Conservation (phyloP, 805 yeast genomes). For the Brettanomyces custersianus region DNA sequence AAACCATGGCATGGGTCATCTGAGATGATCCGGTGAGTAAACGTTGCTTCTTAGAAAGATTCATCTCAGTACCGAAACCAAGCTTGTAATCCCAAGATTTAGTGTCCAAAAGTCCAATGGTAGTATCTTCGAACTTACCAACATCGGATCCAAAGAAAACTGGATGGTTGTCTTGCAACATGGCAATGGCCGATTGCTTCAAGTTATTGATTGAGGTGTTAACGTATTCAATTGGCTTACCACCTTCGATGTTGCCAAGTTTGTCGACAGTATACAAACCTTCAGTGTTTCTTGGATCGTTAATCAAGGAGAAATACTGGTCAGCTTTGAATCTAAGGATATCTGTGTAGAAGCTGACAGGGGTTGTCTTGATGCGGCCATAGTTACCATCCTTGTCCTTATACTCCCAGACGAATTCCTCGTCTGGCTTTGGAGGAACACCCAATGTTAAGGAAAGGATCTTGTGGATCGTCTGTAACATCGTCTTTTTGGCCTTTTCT, state of each 20-base stretch:
- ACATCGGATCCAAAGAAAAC: constrained; percentile 87
- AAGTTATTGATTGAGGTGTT: constrained; percentile 55
- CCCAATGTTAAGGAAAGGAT: constrained; percentile 66
- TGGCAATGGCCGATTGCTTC: constrained; percentile 55
- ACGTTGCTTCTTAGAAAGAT: constrained; percentile 27
- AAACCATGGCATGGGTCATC: constrained; percentile 89
- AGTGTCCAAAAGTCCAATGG: constrained; percentile 63
- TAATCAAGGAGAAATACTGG: constrained; percentile 56
- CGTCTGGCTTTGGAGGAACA: constrained; percentile 66
- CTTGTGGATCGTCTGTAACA: constrained; percentile 58
- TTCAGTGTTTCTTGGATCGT: constrained; percentile 77
- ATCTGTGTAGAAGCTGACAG: constrained; percentile 53
- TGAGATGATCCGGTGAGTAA: constrained; percentile 36
- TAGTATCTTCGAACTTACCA: constrained; percentile 59
- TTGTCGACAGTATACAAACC: constrained; percentile 67
- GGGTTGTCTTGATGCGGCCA: constrained; percentile 47
- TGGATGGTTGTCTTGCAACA: constrained; percentile 66
- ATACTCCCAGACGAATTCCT: constrained; percentile 66
- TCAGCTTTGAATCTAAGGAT: constrained; percentile 44
- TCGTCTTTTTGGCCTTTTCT: constrained; percentile 20
- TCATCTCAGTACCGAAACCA: constrained; percentile 35
- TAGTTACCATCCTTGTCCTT: constrained; percentile 60
- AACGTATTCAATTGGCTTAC: constrained; percentile 65
- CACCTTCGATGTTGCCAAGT: constrained; percentile 67
- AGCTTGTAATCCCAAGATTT: constrained; percentile 60